Percentiles rank a stretch among this genome's conserved stretches.
Evolutionary conservation across 148 eudicot species (phyloP).

Genomic region (Heliamphora exappendiculata): DNA sequence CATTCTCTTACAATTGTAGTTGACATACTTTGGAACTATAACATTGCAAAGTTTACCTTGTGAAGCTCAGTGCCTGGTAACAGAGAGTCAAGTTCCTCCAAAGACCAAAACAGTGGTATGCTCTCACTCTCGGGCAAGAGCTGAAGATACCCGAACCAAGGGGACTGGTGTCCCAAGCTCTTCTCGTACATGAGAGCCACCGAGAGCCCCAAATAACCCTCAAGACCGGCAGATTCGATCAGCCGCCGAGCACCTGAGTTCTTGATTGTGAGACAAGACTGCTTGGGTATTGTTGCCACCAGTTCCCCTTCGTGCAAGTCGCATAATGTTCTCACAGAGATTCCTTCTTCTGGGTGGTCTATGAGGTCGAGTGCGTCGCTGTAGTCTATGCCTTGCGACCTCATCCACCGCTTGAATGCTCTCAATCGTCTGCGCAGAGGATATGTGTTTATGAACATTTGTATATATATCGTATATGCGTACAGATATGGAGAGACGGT

Average conservation of each 20-base stretch:
- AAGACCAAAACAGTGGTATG: constrained; percentile 70
- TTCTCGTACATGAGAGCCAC: constrained; percentile 83
- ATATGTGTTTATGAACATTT: neutral
- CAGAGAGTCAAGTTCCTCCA: constrained; percentile 49
- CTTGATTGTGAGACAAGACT: constrained; percentile 57
- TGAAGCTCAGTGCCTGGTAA: constrained; percentile 88
- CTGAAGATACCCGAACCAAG: constrained; percentile 72
- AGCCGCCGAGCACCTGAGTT: constrained; percentile 47
- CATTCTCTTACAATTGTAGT: neutral
- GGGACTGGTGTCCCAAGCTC: constrained; percentile 51
- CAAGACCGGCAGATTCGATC: constrained; percentile 51
- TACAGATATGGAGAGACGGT: neutral
- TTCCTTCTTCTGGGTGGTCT: constrained; percentile 23
- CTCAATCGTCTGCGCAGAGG: constrained; percentile 40
- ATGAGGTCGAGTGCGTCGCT: constrained; percentile 54
- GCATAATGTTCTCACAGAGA: constrained; percentile 44
- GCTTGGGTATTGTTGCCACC: constrained; percentile 73
- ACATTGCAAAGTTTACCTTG: constrained; percentile 29
- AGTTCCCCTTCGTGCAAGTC: constrained; percentile 57
- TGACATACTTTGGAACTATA: neutral
- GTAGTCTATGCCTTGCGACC: constrained; percentile 32
- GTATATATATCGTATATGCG: neutral
- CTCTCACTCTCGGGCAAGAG: constrained; percentile 46
- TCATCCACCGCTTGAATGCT: constrained; percentile 87
- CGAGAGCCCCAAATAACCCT: constrained; percentile 49